Percentiles rank a stretch among this genome's conserved stretches.
Conservation (phyloP, 2,329 filamentous ascomycete genomes). For the Pseudopithomyces chartarum region DNA sequence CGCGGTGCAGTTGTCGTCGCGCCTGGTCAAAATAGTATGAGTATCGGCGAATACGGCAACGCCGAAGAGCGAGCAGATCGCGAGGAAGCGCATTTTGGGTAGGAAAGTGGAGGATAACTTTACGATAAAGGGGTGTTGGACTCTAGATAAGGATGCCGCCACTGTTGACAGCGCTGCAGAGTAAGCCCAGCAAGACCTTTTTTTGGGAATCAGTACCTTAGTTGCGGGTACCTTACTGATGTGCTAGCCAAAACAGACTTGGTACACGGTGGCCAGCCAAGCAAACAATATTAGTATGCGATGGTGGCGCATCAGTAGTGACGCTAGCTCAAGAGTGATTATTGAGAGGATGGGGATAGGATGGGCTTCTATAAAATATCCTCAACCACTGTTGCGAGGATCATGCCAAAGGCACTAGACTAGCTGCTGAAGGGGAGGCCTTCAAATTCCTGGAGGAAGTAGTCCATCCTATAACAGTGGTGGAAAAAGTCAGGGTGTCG, state of each 20-base stretch:
- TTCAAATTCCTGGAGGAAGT: too few relatives aligned
- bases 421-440: too few relatives aligned
- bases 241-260: neutral
- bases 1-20: conserved; percentile 10
- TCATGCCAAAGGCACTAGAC: too few relatives aligned
- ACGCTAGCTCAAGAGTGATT: neutral
- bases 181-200: neutral
- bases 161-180: neutral
- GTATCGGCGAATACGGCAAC: neutral
- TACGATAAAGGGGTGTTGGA: neutral
- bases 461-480: too few relatives aligned
- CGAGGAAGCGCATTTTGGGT: neutral
- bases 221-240: neutral
- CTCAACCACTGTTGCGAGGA: too few relatives aligned
- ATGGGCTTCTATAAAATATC: neutral
- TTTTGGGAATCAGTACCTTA: neutral
- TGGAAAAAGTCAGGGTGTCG: too few relatives aligned
- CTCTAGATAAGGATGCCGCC: neutral
- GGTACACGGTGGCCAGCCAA: neutral
- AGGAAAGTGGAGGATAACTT: neutral
- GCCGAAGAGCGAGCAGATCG: neutral
- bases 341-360: neutral
- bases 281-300: neutral
- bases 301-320: neutral
- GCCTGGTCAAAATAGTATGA: neutral